A percentile compares a stretch with the other conserved stretches of the same genome.
Conservation (phyloP, 2,329 filamentous ascomycete species). For the Epichloe gansuensis region DNA sequence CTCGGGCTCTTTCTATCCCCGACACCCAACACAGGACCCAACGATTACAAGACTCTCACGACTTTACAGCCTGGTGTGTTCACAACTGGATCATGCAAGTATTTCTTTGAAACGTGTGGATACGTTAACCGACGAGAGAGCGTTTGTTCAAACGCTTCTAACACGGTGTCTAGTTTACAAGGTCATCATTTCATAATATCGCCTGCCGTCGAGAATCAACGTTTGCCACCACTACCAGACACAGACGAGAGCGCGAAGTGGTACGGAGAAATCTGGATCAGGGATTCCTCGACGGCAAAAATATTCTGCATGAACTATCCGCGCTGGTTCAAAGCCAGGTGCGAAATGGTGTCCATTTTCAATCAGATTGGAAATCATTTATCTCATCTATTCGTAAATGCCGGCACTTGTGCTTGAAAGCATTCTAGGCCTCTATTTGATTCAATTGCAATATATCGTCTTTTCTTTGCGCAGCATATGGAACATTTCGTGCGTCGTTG, state of each 20-base stretch:
- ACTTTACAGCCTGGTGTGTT: not conserved
- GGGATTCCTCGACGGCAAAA: not conserved
- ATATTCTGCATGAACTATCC: not conserved
- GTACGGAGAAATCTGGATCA: not conserved
- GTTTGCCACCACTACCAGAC: not conserved
- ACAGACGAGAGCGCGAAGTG: not conserved
- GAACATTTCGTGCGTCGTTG: too few species aligned
- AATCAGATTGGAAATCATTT: not conserved
- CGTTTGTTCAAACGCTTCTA: not conserved
- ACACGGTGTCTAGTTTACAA: not conserved
- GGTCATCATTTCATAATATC: not conserved
- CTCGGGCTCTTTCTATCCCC: not conserved
- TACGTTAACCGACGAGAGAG: not conserved
- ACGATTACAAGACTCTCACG: not conserved
- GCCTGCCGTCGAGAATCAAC: not conserved
- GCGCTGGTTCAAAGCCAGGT: not conserved
- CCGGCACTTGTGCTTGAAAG: too few species aligned
- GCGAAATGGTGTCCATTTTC: not conserved
- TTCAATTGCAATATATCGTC: too few species aligned
- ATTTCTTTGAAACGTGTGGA: not conserved
- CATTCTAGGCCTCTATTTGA: too few species aligned
- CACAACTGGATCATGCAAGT: constrained; percentile 1
- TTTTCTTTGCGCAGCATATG: too few species aligned
- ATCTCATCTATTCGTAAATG: not conserved
- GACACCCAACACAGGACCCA: not conserved